Evolutionary conservation across 768 basidiomycete species (phyloP), one percentile per base, ranked within the genome.

Genomic region (Leucosporidium scottii): DNA sequence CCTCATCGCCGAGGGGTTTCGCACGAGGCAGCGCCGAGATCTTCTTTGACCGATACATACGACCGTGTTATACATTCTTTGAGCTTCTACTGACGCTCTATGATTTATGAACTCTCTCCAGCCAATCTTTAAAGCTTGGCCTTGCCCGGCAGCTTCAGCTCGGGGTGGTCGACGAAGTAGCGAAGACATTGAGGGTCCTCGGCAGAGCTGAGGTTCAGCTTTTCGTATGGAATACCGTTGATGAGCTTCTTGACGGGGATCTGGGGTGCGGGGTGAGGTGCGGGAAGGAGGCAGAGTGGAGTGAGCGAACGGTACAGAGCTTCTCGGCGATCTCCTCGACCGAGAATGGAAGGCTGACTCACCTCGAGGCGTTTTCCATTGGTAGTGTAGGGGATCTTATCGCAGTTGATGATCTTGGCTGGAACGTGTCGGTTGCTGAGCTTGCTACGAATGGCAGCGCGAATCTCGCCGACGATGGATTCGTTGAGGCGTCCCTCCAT

Each of bases 351-450:
- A 30, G 23, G 9, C 4, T n/a, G 4, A 39, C 61, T 34, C 27
- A 73, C 69, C 44, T 74, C 75, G 25, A 75, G 61, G 0, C 75
- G 66, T 60, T 76, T 76, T 2, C 65, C 65, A 65, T 76, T 75
- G 21, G 57, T 66, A 15, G 73, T 74, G 62, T 74, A 73, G n/a
- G 72, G 71, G 17, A n/a, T 25, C n/a, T 13, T n/a, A 8, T 18
- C 15, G 27, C 4, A 54, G 44, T 31, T 25, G n/a, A 75, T 63
- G 47, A 76, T 65, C 59, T 73, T 69, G 10, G 67, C 69, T 0
- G 75, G 75, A 6, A 76, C 69, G 61, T 76, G 75, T 0, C 75
- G 70, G 7, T 61, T 59, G 25, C 67, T 70, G 1, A 76, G 68
- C 20, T 30, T 27, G 30, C 59, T n/a, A 9, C 65, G 63, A 48